These are phyloP conservation scores for Chalciporus pseudorubinellus DNA, from an alignment of 768 basidiomycete species.

Conservation along the genomic window DNA sequence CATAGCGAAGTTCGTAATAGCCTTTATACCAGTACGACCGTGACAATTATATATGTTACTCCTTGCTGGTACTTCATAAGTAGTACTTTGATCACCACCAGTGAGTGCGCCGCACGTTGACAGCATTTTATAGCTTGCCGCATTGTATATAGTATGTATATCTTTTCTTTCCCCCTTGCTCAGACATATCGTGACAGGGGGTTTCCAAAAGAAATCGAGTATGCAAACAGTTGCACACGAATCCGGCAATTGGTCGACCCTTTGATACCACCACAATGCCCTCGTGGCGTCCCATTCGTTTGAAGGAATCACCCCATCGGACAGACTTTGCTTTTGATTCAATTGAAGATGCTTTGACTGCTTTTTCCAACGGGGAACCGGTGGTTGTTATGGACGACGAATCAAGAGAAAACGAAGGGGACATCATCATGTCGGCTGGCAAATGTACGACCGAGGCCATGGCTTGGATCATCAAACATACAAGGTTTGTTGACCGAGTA, in stretches of 20 bases:
- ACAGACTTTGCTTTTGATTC: slow-evolving; percentile 67
- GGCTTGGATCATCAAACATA: slow-evolving; percentile 98
- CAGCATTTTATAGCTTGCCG: no score
- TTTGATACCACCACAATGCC: not conserved
- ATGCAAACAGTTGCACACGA: not conserved
- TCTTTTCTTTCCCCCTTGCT: no score
- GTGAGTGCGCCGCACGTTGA: no score
- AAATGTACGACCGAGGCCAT: slow-evolving; percentile 92
- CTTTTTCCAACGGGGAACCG: slow-evolving; percentile 80
- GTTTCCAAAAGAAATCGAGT: not conserved
- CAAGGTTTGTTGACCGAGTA: slow-evolving; percentile 60
- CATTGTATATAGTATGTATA: no score
- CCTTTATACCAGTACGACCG: no score
- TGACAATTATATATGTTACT: no score
- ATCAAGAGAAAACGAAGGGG: slow-evolving; percentile 94
- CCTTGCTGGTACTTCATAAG: no score
- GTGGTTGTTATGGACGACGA: slow-evolving; percentile 99
- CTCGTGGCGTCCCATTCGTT: slow-evolving; percentile 25
- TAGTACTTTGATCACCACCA: no score
- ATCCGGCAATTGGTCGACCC: not conserved
- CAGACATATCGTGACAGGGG: no score
- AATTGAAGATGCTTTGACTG: slow-evolving; percentile 74
- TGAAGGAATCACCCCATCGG: slow-evolving; percentile 20
- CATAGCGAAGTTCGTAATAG: no score
- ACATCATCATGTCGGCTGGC: slow-evolving; percentile 84